Evolutionary conservation across 78 protist species (phyloP), one percentile per base, ranked within the genome.

Genomic region (Capsaspora owczarzaki): DNA sequence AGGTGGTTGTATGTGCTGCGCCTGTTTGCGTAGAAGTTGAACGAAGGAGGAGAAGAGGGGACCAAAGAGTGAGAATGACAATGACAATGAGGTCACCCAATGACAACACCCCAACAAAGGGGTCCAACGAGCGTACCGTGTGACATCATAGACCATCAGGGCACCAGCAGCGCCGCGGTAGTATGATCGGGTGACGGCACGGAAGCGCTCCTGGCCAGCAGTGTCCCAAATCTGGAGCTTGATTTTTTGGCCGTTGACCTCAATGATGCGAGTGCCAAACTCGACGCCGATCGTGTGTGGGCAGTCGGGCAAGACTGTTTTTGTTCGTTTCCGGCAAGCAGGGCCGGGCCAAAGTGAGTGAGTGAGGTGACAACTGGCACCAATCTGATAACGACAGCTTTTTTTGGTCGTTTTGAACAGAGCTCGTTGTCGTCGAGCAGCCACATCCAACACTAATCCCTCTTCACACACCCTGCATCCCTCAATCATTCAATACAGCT

Each of bases 121-220:
- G n/a, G 22, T 23, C 68, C 22, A 27, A 60, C 10, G 68, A 20
- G 68, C 46, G 8, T 25, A 71, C 76, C 92, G 69, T 0, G 96
- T 92, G 77, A 91, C 87, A 72, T 95, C 98, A 66, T 93, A 95
- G 53, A 93, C 98, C 29, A 95, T 86, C 38, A 95, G 68, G 0
- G 94, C 96, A 47, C 93, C 98, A 49, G 93, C 89, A 29, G 98
- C 91, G 69, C 93, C 95, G 44, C 98, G 84, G 76, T 95, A 95
- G 86, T 95, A 95, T 40, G 40, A 93, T 82, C 46, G 98, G 89
- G 85, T 92, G 91, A 94, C 91, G 69, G 91, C 91, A 2, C 79
- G 77, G 89, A 92, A 95, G 29, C 96, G 72, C 81, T 89, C 90
- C 79, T 89, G 93, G 22, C 91, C 90, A 4, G 92, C 91, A 10